phyloP scores from a whole-genome alignment of 2,329 filamentous ascomycete species.

The Aplosporella prunicola region DNA sequence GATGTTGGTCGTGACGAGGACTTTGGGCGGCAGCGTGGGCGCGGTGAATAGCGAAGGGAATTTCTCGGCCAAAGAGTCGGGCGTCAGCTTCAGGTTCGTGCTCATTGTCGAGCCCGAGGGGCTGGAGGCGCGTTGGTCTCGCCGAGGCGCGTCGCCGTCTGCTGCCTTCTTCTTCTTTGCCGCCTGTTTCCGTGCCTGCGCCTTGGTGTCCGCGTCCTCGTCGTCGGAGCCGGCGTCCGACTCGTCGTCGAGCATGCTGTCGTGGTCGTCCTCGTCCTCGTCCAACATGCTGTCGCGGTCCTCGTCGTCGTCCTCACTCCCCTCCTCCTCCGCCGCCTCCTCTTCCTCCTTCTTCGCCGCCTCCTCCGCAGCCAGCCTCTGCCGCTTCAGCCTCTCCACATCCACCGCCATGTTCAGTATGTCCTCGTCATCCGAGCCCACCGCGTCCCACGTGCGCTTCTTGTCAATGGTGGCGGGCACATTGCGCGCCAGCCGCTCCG shows the following conservation, averaged over 20 bases:
- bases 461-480: constrained; percentile 72
- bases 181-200: constrained; percentile 14
- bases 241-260: constrained; percentile 69
- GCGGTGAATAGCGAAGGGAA: constrained; percentile 50
- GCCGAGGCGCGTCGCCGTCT: too few species aligned
- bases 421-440: constrained; percentile 16
- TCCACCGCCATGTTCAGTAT: constrained; percentile 35
- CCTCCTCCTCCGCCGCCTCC: constrained; percentile 30
- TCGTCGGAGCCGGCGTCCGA: constrained; percentile 36
- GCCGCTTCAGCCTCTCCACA: constrained; percentile 20
- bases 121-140: constrained; percentile 44
- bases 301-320: constrained; percentile 44
- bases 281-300: constrained; percentile 74
- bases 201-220: constrained; percentile 19
- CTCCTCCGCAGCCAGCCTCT: constrained; percentile 12
- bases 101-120: constrained; percentile 44
- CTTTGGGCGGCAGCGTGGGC: constrained; percentile 59
- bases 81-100: constrained; percentile 51
- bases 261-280: constrained; percentile 50
- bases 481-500: constrained; percentile 66
- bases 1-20: constrained; percentile 83
- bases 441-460: constrained; percentile 40
- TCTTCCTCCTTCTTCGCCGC: constrained; percentile 30
- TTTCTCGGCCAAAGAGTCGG: constrained; percentile 51
- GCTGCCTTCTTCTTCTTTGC: too few species aligned